A percentile compares a stretch with the other conserved stretches of the same genome.
Conservation (phyloP, 2,329 filamentous ascomycete genomes). For the Emericellopsis cladophorae region DNA sequence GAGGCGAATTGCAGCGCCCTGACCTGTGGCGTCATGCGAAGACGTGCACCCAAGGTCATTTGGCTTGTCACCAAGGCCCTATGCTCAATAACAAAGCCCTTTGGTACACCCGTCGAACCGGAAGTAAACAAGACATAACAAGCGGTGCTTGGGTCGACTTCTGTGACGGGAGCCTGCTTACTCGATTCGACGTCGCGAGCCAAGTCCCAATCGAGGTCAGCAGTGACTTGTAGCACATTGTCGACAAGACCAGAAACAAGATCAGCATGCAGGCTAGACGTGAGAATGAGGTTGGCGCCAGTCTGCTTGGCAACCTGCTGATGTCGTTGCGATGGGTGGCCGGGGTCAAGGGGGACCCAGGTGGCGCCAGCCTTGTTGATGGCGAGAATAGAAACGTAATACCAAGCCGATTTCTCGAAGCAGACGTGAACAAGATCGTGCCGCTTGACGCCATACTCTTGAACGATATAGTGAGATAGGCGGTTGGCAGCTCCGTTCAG, state of each 20-base stretch:
- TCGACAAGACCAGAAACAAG: not conserved
- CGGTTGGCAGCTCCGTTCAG: not conserved
- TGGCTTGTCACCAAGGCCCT: conserved; percentile 7
- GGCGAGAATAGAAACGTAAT: conserved; percentile 4
- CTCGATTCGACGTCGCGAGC: conserved; percentile 1
- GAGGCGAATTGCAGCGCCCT: conserved; percentile 4
- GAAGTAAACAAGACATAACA: conserved; percentile 11
- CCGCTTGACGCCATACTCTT: not conserved
- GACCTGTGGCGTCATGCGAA: conserved; percentile 10
- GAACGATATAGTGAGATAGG: not conserved
- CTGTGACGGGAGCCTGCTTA: not conserved
- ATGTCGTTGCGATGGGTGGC: conserved; percentile 2
- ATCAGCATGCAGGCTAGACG: not conserved
- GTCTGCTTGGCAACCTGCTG: conserved; percentile 1
- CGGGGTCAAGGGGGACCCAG: conserved; percentile 4
- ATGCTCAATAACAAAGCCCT: conserved; percentile 10
- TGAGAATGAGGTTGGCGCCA: not conserved
- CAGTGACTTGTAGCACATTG: conserved; percentile 1
- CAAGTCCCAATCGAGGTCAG: not conserved
- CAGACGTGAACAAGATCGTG: conserved; percentile 3
- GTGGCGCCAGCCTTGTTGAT: conserved; percentile 6
- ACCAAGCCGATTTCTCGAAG: conserved; percentile 6
- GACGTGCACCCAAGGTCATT: conserved; percentile 5
- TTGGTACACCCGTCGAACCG: conserved; percentile 10
- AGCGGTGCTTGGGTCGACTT: not conserved